phyloP scores from a whole-genome alignment of 2,329 filamentous ascomycete genomes.

The Phialophora expanda region DNA sequence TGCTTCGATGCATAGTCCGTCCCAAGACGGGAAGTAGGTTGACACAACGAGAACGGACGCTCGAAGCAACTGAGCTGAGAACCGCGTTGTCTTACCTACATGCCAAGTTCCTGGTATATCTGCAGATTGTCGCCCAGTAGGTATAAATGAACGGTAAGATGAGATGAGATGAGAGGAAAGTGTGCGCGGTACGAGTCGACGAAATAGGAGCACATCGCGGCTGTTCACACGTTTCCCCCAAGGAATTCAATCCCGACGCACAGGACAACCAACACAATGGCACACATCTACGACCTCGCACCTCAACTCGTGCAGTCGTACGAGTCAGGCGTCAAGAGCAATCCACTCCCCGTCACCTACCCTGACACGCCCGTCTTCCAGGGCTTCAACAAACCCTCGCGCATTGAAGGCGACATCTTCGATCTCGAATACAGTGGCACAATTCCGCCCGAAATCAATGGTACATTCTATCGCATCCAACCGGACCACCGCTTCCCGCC shows the following conservation, averaged over 20 bases:
- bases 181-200: not conserved
- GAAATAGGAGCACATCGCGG: not conserved
- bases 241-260: not conserved
- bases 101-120: not conserved
- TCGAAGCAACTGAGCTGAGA: not conserved
- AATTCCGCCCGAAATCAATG: conserved; percentile 52
- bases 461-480: conserved; percentile 53
- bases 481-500: conserved; percentile 60
- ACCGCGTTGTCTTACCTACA: not conserved
- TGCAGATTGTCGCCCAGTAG: not conserved
- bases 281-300: conserved; percentile 36
- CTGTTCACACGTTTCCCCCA: not conserved
- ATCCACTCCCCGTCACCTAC: conserved; percentile 29
- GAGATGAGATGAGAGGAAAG: not conserved
- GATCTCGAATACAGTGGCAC: conserved; percentile 46
- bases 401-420: conserved; percentile 45
- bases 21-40: not conserved
- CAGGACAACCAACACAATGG: conserved; percentile 20
- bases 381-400: conserved; percentile 49
- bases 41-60: not conserved
- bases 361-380: conserved; percentile 31
- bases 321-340: conserved; percentile 25
- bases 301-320: conserved; percentile 22
- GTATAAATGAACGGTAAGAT: not conserved
- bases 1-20: not conserved